phyloP scores from a whole-genome alignment of 805 yeast genomes.

The Torulaspora gathmanii region DNA sequence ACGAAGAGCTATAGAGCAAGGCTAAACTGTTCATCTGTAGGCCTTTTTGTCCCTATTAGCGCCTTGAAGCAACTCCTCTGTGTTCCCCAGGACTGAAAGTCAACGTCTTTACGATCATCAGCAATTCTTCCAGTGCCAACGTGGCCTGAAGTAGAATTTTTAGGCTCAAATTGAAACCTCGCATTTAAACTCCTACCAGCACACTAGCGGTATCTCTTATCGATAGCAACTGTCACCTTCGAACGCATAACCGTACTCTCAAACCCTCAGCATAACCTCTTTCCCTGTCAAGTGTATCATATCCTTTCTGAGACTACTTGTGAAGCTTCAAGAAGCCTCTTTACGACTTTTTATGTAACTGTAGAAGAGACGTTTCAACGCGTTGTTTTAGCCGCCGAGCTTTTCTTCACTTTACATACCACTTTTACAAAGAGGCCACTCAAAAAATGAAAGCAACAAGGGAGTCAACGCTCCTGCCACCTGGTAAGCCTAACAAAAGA shows the following conservation, averaged over 20 bases:
- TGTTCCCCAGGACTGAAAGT: no score
- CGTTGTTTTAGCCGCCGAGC: constrained; percentile 6
- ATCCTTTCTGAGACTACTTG: no score
- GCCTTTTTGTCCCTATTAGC: background rate
- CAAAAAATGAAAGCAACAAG: background rate
- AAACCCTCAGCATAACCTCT: no score
- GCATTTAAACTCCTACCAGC: no score
- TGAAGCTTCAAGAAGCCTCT: no score
- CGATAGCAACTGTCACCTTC: background rate
- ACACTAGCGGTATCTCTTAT: background rate
- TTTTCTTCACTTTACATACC: background rate
- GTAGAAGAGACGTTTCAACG: no score
- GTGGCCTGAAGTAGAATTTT: no score
- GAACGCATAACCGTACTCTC: background rate
- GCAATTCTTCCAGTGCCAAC: no score
- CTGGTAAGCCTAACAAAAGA: background rate
- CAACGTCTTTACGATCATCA: no score
- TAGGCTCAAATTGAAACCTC: no score
- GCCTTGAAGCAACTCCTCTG: background rate
- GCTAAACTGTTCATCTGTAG: background rate
- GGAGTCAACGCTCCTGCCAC: background rate
- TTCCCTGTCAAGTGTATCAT: no score
- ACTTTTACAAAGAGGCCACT: background rate
- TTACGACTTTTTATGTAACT: no score
- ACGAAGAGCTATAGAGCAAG: background rate